Evolutionary conservation across 169 alveolate species (phyloP).

Genomic region (Eimeria falciformis): DNA sequence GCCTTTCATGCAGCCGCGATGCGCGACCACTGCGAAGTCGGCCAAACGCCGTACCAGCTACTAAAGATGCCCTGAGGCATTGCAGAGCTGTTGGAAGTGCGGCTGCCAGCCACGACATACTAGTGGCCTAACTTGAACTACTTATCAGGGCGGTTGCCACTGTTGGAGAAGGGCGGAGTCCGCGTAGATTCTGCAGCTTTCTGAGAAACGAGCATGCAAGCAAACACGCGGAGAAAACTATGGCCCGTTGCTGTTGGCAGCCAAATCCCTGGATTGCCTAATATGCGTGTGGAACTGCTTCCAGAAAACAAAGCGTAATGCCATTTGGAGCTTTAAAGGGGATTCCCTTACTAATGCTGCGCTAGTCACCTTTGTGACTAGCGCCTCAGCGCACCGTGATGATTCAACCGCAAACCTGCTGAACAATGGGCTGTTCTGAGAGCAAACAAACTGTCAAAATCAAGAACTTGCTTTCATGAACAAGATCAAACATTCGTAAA

Average conservation of each 20-base stretch:
- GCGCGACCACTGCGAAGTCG: neutral
- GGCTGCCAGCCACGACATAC: constrained; percentile 27
- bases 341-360: constrained; percentile 56
- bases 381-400: constrained; percentile 51
- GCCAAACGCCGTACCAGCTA: neutral
- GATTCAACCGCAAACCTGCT: constrained; percentile 64
- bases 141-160: neutral
- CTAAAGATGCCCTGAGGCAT: constrained; percentile 22
- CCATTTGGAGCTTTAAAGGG: neutral
- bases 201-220: constrained; percentile 1
- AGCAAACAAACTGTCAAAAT: neutral
- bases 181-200: constrained; percentile 47
- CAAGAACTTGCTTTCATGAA: neutral
- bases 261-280: neutral
- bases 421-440: constrained; percentile 65
- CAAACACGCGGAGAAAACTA: neutral
- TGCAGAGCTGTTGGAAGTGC: neutral
- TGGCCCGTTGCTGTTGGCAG: neutral
- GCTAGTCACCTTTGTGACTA: constrained; percentile 22
- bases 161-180: neutral
- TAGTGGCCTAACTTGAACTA: neutral
- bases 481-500: neutral
- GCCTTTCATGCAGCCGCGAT: neutral
- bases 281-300: neutral
- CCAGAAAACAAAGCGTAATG: neutral